Evolutionary conservation across 1,284 basidiomycete species (phyloP), one percentile per base, ranked within the genome.

Genomic region (Kwoniella shivajii): DNA sequence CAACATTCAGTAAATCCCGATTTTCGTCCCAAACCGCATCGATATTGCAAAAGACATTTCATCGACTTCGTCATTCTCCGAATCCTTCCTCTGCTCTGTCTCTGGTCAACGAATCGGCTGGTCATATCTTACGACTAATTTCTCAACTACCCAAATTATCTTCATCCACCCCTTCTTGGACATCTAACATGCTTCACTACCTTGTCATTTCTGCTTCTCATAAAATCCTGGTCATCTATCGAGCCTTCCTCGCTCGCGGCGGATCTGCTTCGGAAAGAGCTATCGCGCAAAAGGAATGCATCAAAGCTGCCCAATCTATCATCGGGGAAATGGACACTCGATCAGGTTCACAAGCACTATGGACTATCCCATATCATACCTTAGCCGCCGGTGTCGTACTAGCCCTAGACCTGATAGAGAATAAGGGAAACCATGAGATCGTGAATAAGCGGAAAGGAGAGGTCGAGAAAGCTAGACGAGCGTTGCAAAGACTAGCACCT

Each of bases 351-450:
- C 64, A 64, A 30, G 49, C 51, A 1, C n/a, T 66, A 14, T 66
- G 64, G 64, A 66, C 64, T 24, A 58, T 66, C 14, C 64, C 64
- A 13, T 66, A 66, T 49, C 64, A 66, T 46, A 47, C 46, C 18
- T 33, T 66, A 6, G 61, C 62, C 1, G 61, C 64, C 0, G 59
- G 50, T 6, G 62, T 66, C n/a, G 64, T 66, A 2, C 49, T 66
- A 7, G 54, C 57, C 0, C 33, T 66, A 11, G 64, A 64, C 14
- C 42, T 66, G 50, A 56, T 64, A 13, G 13, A n/a, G 43, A 3
- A 30, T 6, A 18, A 38, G 14, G 49, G 62, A 10, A 50, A 48
- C 22, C 31, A 24, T 2, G 50, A 50, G 30, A 18, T n/a, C 16
- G 27, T 24, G 16, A 33, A 50, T 24, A 44, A 37, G 5, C 6